These are phyloP conservation scores for Pseudopediastrum boryanum DNA, from an alignment of 139 green algal genomes.

Conservation along the genomic window DNA sequence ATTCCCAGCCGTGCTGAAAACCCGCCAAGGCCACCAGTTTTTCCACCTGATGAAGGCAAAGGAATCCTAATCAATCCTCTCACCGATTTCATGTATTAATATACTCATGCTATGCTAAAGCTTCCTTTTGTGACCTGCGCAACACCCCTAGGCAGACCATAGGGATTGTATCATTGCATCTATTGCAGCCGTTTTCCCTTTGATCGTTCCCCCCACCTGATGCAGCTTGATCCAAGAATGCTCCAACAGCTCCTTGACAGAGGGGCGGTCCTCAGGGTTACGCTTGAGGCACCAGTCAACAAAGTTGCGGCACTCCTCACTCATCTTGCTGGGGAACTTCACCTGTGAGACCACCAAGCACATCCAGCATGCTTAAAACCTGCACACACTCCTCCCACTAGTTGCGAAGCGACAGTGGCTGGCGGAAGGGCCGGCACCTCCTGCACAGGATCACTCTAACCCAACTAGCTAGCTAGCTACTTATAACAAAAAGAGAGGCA, in stretches of 20 bases:
- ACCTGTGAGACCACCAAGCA: slow-evolving; percentile 23
- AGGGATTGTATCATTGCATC: too few relatives aligned
- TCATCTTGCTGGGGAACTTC: slow-evolving; percentile 19
- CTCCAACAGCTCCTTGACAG: slow-evolving; percentile 39
- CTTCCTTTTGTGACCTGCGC: too few relatives aligned
- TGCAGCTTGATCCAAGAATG: slow-evolving; percentile 46
- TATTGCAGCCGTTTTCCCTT: neutral
- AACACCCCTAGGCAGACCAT: too few relatives aligned
- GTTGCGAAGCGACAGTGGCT: neutral
- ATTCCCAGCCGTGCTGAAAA: too few relatives aligned
- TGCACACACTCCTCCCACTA: neutral
- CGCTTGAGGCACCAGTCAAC: slow-evolving; percentile 36
- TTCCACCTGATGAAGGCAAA: too few relatives aligned
- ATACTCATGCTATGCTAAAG: too few relatives aligned
- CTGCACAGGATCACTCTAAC: neutral
- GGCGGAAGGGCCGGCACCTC: neutral
- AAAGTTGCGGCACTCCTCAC: slow-evolving; percentile 27
- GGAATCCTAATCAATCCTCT: too few relatives aligned
- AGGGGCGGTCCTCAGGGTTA: slow-evolving; percentile 29
- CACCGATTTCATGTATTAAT: too few relatives aligned
- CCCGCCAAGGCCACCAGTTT: too few relatives aligned
- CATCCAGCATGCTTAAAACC: neutral
- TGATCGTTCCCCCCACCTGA: neutral
- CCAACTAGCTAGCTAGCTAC: neutral
- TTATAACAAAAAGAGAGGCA: neutral